These are phyloP conservation scores for Chenopodium formosanum DNA, from an alignment of 148 eudicot species.

Conservation along the genomic window DNA sequence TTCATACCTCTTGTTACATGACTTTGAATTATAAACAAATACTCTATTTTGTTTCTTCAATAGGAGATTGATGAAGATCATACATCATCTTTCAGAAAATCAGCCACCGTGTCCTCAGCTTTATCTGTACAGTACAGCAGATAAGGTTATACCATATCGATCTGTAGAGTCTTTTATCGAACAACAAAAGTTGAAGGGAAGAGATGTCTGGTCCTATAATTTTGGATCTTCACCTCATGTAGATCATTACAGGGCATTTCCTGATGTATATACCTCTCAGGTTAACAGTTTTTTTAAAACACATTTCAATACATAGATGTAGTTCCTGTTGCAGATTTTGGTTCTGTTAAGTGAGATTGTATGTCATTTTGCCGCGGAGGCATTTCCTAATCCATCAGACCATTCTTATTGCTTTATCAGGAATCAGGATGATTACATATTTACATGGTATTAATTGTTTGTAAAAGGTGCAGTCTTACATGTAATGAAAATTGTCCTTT, in stretches of 20 bases:
- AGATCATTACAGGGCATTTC: slow-evolving; percentile 84
- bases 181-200: slow-evolving; percentile 67
- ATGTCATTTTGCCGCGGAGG: background rate
- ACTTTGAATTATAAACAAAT: background rate
- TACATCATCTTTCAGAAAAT: slow-evolving; percentile 42
- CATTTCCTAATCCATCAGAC: too few relatives aligned
- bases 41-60: slow-evolving; percentile 16
- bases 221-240: slow-evolving; percentile 86
- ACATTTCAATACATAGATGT: slow-evolving; percentile 30
- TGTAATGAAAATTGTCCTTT: too few relatives aligned
- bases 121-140: slow-evolving; percentile 86
- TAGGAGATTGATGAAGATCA: slow-evolving; percentile 65
- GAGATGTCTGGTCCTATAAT: slow-evolving; percentile 53
- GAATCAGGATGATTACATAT: too few relatives aligned
- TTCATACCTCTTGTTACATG: background rate
- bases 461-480: too few relatives aligned
- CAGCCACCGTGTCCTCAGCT: slow-evolving; percentile 91
- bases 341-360: background rate
- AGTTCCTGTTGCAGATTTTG: background rate
- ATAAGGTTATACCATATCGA: slow-evolving; percentile 65
- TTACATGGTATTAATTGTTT: too few relatives aligned
- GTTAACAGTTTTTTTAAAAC: slow-evolving; percentile 51
- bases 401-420: too few relatives aligned
- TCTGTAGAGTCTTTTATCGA: slow-evolving; percentile 68
- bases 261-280: slow-evolving; percentile 53